These are phyloP conservation scores for Fusarium succisae DNA, from an alignment of 2,329 filamentous ascomycete species.

Conservation along the genomic window DNA sequence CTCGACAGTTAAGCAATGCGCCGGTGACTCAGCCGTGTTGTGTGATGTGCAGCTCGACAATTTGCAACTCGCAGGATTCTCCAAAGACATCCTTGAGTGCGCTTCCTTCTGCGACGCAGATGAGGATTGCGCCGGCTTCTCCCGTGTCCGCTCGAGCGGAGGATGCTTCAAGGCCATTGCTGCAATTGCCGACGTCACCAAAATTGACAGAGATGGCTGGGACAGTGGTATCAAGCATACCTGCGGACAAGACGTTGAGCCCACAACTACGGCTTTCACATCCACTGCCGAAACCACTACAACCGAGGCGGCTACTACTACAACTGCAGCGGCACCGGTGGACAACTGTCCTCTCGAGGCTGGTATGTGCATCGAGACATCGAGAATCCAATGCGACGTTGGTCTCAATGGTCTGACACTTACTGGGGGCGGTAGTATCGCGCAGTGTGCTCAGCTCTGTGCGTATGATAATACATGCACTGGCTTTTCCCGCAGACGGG, in stretches of 20 bases:
- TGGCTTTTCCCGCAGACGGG: background rate
- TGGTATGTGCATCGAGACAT: background rate
- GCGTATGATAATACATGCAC: fast-evolving
- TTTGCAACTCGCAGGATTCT: fast-evolving
- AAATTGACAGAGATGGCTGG: background rate
- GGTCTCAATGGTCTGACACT: fast-evolving
- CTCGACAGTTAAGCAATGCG: background rate
- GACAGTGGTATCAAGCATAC: background rate
- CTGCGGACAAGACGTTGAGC: fast-evolving
- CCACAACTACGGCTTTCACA: background rate
- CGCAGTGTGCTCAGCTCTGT: background rate
- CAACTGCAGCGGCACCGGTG: background rate
- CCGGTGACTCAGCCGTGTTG: fast-evolving
- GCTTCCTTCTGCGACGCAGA: background rate
- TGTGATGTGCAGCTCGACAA: background rate
- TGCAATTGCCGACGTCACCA: background rate
- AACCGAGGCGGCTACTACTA: background rate
- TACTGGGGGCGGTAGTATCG: background rate
- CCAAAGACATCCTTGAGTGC: background rate
- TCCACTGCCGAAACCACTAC: background rate
- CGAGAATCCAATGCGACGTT: background rate
- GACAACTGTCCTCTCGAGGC: background rate
- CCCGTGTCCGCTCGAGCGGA: background rate
- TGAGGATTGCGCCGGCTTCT: background rate
- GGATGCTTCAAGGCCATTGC: background rate